Percentiles rank a stretch among this genome's conserved stretches.
These are phyloP conservation scores for Austropuccinia psidii DNA, from an alignment of 1,284 basidiomycete genomes.

Conservation along the genomic window DNA sequence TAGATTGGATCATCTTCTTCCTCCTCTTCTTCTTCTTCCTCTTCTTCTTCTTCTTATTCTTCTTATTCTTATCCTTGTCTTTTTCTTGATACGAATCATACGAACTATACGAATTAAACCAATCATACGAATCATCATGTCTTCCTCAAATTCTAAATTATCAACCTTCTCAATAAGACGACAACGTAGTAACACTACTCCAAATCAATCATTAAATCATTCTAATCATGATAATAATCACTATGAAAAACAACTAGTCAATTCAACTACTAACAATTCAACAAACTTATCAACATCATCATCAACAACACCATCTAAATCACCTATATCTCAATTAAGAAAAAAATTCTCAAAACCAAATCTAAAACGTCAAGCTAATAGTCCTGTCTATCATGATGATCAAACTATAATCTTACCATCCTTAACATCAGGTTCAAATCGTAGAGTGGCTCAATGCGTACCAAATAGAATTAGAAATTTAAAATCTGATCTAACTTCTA, in stretches of 20 bases:
- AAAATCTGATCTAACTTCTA: conserved; percentile 33
- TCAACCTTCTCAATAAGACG: no score
- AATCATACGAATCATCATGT: no score
- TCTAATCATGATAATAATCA: neutral
- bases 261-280: neutral
- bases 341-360: neutral
- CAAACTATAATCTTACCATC: conserved; percentile 9
- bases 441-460: conserved; percentile 28
- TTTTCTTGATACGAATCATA: no score
- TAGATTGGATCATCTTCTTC: no score
- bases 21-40: no score
- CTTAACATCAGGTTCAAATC: conserved; percentile 1
- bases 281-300: neutral
- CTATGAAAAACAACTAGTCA: no score
- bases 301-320: neutral
- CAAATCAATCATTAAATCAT: neutral
- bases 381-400: conserved; percentile 23
- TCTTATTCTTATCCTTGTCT: no score
- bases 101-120: no score
- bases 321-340: neutral
- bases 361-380: conserved; percentile 29
- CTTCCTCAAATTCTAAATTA: no score
- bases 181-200: neutral
- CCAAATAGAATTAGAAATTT: conserved; percentile 17
- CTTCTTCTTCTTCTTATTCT: no score